Conservation (phyloP, 2,329 filamentous ascomycete genomes). For the Grosmannia huntii region DNA sequence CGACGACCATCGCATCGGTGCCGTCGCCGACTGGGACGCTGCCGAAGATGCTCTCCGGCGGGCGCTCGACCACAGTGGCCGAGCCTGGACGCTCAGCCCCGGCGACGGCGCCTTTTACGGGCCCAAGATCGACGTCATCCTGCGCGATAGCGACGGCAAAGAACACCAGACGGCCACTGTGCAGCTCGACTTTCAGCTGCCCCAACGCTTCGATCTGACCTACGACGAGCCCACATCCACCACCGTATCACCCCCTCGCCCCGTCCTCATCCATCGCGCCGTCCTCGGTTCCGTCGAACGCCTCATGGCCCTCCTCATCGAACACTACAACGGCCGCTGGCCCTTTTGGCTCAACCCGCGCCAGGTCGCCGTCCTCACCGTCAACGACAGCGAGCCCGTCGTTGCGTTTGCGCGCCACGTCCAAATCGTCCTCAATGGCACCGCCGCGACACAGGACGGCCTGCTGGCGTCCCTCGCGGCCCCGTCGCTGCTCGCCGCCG, state of each 20-base stretch:
- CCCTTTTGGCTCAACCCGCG: slow-evolving; percentile 82
- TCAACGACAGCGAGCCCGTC: slow-evolving; percentile 48
- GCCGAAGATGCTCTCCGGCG: slow-evolving; percentile 54
- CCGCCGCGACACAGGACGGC: slow-evolving; percentile 2
- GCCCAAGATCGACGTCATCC: slow-evolving; percentile 79
- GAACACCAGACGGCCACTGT: slow-evolving; percentile 83
- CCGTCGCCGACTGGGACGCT: slow-evolving; percentile 50
- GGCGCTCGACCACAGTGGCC: slow-evolving; percentile 50
- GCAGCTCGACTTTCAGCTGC: slow-evolving; percentile 81
- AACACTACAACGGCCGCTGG: slow-evolving; percentile 68
- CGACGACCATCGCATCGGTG: slow-evolving; percentile 62
- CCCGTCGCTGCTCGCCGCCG: slow-evolving; percentile 42
- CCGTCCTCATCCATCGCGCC: slow-evolving; percentile 77
- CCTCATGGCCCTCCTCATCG: slow-evolving; percentile 73
- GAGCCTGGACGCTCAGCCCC: slow-evolving; percentile 60
- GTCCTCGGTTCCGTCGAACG: slow-evolving; percentile 76
- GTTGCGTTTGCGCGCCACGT: slow-evolving; percentile 34
- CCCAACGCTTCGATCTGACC: slow-evolving; percentile 64
- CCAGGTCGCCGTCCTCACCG: slow-evolving; percentile 61
- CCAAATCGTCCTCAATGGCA: slow-evolving; percentile 38
- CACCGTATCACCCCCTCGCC: too few species aligned
- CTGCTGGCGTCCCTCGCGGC: slow-evolving; percentile 10
- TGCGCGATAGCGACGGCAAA: slow-evolving; percentile 69
- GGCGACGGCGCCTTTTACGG: slow-evolving; percentile 87
- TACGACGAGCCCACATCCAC: slow-evolving; percentile 59